Base-by-base conservation (phyloP, 2,329 filamentous ascomycete genomes). In the Diaporthe sp. region DNA sequence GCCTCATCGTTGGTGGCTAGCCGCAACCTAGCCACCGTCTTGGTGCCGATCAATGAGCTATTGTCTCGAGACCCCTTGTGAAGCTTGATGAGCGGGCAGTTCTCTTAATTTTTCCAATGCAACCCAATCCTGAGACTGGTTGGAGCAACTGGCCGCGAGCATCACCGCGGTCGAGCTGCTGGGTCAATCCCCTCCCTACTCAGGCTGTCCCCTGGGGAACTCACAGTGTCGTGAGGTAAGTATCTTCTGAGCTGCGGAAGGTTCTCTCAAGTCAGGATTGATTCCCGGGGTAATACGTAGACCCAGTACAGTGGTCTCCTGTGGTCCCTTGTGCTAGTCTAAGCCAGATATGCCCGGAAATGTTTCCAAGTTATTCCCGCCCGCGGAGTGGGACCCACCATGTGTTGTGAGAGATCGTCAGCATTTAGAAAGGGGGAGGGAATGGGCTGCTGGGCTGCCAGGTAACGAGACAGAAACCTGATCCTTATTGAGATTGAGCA, bases 1-100 rank as follows among this genome's bases (percentile, higher is more conserved):
- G 55, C 70, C 56, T 71, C 44, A 35, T 65, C 30, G 44, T 51
- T 50, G 70, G 70, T 39, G 44, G 56, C 42, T 65, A 65, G 44
- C 44, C 10, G 56, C 37, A 35, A 47, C 17, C 42, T 65, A 71
- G 44, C 56, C 19, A 65, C 42, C 61, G 61, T 47, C 61, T 65
- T 65, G 22, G 32, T 65, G 61, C 61, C 61, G 61, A 65, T 65
- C 61, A 65, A 30, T 7, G 42, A 65, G 30, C 61, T 27, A 50
- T 50, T 50, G 61, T 65, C 61, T 65, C 61, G 42, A 50, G 30
- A 65, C 61, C 61, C 61, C 61, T 50, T 47, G 61, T 19, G 35
- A 65, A 63, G 59, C 61, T 50, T 65, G 59, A 30, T 44, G 37
- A 22, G 39, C 59, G 27, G 59, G 61, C 61, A 47, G 39, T 65